A percentile compares a stretch with the other conserved stretches of the same genome.
These are phyloP conservation scores for Malbranchea zuffiana DNA, from an alignment of 2,329 filamentous ascomycete species.

Conservation along the genomic window DNA sequence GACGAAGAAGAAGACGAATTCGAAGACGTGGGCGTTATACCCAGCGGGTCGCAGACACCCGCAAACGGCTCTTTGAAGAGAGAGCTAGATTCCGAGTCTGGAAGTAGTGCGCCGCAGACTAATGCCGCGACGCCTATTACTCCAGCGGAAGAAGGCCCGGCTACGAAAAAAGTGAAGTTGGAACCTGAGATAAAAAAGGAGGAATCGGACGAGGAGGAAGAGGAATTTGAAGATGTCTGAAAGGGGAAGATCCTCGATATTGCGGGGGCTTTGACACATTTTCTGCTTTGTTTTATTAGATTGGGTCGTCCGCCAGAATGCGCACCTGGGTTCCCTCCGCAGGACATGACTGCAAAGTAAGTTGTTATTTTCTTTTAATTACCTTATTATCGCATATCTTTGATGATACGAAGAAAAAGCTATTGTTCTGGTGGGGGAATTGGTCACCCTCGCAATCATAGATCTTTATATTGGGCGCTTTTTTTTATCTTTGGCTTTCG, in stretches of 20 bases:
- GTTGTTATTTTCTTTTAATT: no score
- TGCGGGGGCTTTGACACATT: no score
- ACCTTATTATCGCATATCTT: no score
- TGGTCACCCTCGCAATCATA: no score
- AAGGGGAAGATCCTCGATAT: constrained; percentile 4
- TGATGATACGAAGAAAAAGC: no score
- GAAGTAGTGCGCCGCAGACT: constrained; percentile 30
- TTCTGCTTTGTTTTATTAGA: no score
- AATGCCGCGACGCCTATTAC: constrained; percentile 28
- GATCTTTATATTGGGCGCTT: no score
- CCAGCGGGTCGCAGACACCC: constrained; percentile 27
- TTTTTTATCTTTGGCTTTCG: no score
- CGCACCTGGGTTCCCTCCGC: no score
- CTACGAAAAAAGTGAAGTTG: constrained; percentile 39
- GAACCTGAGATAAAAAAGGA: constrained; percentile 29
- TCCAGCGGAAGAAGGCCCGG: constrained; percentile 28
- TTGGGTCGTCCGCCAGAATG: no score
- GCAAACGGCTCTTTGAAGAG: constrained; percentile 28
- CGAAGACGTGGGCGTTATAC: constrained; percentile 15
- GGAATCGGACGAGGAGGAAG: constrained; percentile 35
- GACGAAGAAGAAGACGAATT: constrained; percentile 18
- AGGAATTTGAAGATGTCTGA: constrained; percentile 36
- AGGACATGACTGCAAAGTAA: no score
- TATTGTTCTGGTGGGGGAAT: no score
- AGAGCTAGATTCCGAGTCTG: constrained; percentile 30